A percentile compares a stretch with the other conserved stretches of the same genome.
Evolutionary conservation across 2,329 filamentous ascomycete species (phyloP).

Genomic region (Trichoderma pleuroti): DNA sequence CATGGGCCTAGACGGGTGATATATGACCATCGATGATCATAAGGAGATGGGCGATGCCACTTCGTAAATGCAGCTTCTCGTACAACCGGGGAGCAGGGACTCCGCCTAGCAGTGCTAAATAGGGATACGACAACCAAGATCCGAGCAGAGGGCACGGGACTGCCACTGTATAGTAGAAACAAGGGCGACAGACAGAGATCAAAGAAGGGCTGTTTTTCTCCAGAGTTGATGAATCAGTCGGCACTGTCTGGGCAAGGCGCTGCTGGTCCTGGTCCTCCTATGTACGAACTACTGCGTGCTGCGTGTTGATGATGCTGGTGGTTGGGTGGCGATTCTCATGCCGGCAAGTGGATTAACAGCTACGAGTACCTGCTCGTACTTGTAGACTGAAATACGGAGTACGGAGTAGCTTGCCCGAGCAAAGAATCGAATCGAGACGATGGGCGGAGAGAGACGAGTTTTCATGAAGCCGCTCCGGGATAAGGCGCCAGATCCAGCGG

Average conservation of each 20-base stretch:
- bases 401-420: background rate
- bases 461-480: background rate
- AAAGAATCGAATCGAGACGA: background rate
- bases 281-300: background rate
- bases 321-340: background rate
- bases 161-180: background rate
- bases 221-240: background rate
- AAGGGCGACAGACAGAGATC: background rate
- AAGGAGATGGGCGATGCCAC: conserved; percentile 2
- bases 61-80: conserved; percentile 12
- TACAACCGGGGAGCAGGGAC: background rate
- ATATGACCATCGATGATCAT: conserved; percentile 1
- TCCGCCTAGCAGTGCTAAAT: background rate
- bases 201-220: background rate
- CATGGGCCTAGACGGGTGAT: background rate
- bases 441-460: background rate
- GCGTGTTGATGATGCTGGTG: background rate
- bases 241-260: background rate
- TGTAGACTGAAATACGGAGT: background rate
- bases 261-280: background rate
- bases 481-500: background rate
- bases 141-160: background rate
- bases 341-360: conserved; percentile 5
- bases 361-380: background rate
- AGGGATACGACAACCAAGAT: conserved; percentile 5